Evolutionary conservation across 371 early-diverging fungal species (phyloP).

Genomic region (Smittium culicis): DNA sequence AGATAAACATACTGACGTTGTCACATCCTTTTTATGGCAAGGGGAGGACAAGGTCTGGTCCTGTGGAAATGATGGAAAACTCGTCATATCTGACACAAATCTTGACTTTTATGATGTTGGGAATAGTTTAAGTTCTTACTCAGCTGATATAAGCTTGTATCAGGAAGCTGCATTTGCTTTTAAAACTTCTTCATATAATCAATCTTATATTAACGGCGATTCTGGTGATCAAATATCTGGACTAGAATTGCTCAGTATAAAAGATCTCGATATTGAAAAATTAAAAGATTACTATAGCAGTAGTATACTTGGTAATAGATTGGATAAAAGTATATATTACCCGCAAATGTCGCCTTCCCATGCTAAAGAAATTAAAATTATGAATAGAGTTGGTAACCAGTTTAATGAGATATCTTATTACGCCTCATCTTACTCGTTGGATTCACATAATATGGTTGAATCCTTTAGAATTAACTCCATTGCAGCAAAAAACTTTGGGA

Average conservation of each 20-base stretch:
- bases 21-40: constrained; percentile 24
- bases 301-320: background rate
- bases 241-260: background rate
- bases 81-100: background rate
- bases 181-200: background rate
- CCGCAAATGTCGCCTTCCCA: constrained; percentile 11
- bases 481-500: constrained; percentile 14
- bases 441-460: constrained; percentile 16
- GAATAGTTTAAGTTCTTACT: background rate
- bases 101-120: constrained; percentile 5
- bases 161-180: background rate
- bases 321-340: background rate
- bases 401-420: constrained; percentile 15
- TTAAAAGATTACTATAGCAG: background rate
- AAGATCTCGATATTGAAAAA: background rate
- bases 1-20: constrained; percentile 18
- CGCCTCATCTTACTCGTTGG: constrained; percentile 23
- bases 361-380: constrained; percentile 25
- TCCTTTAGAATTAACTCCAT: constrained; percentile 20
- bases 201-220: background rate
- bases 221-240: background rate
- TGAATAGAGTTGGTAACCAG: constrained; percentile 11
- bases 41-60: constrained; percentile 22
- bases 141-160: constrained; percentile 2
- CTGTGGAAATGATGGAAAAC: constrained; percentile 9